Evolutionary conservation across 768 basidiomycete genomes (phyloP), one percentile per base, ranked within the genome.

Genomic region (Suillus subalutaceus): DNA sequence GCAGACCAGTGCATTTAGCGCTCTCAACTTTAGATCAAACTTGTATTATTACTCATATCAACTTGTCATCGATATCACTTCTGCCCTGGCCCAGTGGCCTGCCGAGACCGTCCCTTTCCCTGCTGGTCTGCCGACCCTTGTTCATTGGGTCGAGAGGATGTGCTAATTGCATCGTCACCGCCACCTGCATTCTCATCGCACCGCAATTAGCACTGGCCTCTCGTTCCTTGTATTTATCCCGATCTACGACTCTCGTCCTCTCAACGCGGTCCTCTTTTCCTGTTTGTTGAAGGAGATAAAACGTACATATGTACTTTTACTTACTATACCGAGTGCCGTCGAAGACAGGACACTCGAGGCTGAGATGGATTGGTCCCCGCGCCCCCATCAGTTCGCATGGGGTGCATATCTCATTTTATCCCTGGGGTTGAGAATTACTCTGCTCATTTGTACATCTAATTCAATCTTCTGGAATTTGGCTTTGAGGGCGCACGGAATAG

Each of bases 41-140:
- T 75, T 75, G 74, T 75, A 75, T 75, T 71, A 77, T 77, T 77
- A 76, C 74, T 77, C 76, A 76, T 76, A 60, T 60, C 67, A 26
- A 66, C 68, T 72, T 73, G 65, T 64, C 75, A 75, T 68, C 67
- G 57, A 72, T 59, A 64, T 62, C 63, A 63, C 64, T 68, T 63
- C 65, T 32, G 35, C 26, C 65, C 62, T 62, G 70, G 50, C 23
- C 13, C 20, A 48, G 23, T 23, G 48, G 73, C 69, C 68, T 43
- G 59, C 62, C 68, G 67, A 65, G 70, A 72, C 68, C 62, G 66
- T 63, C 63, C 58, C 60, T 68, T 69, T 63, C 67, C 67, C 65
- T 65, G 63, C 68, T 67, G 73, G 68, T 65, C 71, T 69, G 43
- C 43, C 43, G 44, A 48, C 55, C 35, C 35, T 40, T 55, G 62